These are phyloP conservation scores for Auricularia auricula-judae DNA, from an alignment of 768 basidiomycete species.

Conservation along the genomic window DNA sequence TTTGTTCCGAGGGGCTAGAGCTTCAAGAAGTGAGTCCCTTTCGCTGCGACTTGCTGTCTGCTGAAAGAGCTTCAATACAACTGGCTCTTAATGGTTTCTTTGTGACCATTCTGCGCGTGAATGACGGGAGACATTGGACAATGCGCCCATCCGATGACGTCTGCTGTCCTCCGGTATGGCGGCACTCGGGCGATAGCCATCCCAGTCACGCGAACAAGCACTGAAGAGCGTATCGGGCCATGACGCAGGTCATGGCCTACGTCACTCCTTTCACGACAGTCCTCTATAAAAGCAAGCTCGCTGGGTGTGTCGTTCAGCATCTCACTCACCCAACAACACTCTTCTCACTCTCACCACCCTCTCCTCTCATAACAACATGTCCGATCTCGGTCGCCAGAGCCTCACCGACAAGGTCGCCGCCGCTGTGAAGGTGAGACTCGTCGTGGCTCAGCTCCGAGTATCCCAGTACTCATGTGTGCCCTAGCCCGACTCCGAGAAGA, in stretches of 20 bases:
- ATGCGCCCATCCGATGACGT: too few relatives aligned
- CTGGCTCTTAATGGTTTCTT: too few relatives aligned
- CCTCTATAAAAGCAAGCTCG: not conserved
- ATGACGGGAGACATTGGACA: too few relatives aligned
- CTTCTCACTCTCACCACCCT: not conserved
- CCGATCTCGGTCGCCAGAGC: conserved; percentile 45
- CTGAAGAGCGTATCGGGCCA: not conserved
- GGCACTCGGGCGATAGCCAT: too few relatives aligned
- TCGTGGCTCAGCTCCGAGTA: not conserved
- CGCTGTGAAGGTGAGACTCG: conserved; percentile 34
- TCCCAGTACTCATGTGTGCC: not conserved
- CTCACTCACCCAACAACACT: not conserved
- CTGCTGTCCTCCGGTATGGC: too few relatives aligned
- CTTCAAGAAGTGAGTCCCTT: too few relatives aligned
- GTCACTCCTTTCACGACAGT: not conserved
- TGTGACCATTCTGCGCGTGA: too few relatives aligned
- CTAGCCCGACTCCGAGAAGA: conserved; percentile 15
- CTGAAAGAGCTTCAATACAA: too few relatives aligned
- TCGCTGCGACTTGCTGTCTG: too few relatives aligned
- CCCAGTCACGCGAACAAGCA: too few relatives aligned
- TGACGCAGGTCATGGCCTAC: not conserved
- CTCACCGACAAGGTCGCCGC: conserved; percentile 45
- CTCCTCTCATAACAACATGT: conserved; percentile 25
- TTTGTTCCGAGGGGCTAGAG: too few relatives aligned
- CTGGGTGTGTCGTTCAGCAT: not conserved